Base-by-base conservation (phyloP, 1,284 basidiomycete genomes). In the Albatrellus sp. region DNA sequence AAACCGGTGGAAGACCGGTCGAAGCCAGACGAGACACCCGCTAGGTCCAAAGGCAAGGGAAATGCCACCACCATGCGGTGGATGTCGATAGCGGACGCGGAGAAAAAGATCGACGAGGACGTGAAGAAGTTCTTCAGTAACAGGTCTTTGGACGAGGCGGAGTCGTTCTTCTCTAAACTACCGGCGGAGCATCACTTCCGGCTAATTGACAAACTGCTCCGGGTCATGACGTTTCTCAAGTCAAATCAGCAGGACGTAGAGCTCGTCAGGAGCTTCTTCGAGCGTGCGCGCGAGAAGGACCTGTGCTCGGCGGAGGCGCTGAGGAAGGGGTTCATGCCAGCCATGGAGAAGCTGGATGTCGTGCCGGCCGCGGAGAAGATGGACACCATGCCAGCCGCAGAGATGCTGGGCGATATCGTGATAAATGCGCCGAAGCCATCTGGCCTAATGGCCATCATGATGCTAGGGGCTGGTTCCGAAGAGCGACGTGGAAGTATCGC, bases 391-490 rank as follows among this genome's bases (percentile, higher is more conserved):
- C 68, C 71, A 1, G 72, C 79, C 44, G 77, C 84, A 45, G 82
- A 87, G 59, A 64, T 81, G 49, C 69, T 96, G 52, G 89, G 91
- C 56, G 91, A 96, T 58, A 77, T 90, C 46, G 77, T 80, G 14
- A 83, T 92, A 55, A 91, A 97, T 60, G 87, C 85, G 48, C 92
- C 92, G 3, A 83, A 84, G 57, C 91, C 90, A 0, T 82, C 85
- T 65, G 64, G 74, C 48, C 74, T 82, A 43, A 80, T 91, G 59
- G 88, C 80, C 8, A 69, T 71, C 45, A 76, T 90, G 65, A 62
- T 91, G 48, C 79, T 77, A 57, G 79, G 76, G 37, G 69, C 83
- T 16, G 70, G 69, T 17, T 63, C 63, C 36, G 66, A 68, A n/a
- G n/a, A n/a, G n/a, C n/a, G n/a, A n/a, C n/a, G n/a, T n/a, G n/a